Base-by-base conservation (phyloP, 345 rosid species). In the Iberis pinnata region DNA sequence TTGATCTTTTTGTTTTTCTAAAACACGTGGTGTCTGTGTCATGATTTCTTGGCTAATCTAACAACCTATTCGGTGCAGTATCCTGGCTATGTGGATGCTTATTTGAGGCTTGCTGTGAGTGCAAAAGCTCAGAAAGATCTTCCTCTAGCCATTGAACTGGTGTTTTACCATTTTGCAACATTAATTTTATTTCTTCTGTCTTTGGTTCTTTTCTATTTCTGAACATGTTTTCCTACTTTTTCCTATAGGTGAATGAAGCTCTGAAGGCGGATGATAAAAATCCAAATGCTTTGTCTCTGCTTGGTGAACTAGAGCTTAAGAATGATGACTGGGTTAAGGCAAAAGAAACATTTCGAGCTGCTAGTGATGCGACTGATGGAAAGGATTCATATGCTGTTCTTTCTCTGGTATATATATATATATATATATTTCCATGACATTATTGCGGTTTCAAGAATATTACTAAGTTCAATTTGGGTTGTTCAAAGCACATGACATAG, bases 271-370 rank as follows among this genome's bases (percentile, higher is more conserved):
- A 77, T 63, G 84, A 82, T 22, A 90, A 83, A 74, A 69, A 70
- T 76, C 79, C 95, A 50, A 88, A 83, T 79, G 93, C 93, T 19
- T 74, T 90, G 63, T 88, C 96, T 38, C 76, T 90, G 78, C 95
- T 90, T 59, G 98, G 98, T 73, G 96, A 87, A 67, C 67, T 90
- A 65, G 98, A 90, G 80, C 98, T 90, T 53, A 90, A 88, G 76
- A 90, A 83, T 64, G 98, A 90, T 74, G 96, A 90, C 63, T 90
- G 98, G 98, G 98, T 90, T 44, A 90, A 88, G 79, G 98, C 98
- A 48, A 90, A 90, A 70, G 98, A 90, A 73, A 90, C 98, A 20
- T 73, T 84, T 54, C 89, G 98, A 52, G 82, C 98, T 73, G 96
- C 95, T 56, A 82, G 78, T 78, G 96, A 90, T 72, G 95, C 83